Percentiles rank a stretch among this genome's conserved stretches.
Evolutionary conservation across 2,329 filamentous ascomycete species (phyloP).

Genomic region (Fusarium sororula): DNA sequence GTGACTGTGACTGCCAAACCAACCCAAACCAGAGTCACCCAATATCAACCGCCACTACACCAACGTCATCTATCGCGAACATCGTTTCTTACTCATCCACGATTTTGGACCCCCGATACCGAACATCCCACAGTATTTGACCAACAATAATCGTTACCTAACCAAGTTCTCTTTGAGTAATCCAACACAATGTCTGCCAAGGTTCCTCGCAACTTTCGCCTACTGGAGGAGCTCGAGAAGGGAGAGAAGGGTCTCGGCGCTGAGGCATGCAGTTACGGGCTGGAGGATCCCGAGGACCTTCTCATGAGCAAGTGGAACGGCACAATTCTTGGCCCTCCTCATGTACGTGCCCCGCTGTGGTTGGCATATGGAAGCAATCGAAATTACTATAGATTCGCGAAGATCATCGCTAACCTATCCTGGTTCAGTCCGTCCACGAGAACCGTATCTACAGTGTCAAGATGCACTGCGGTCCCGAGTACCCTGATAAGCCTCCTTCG

Average conservation of each 20-base stretch:
- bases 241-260: slow-evolving; percentile 97
- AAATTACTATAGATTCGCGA: neutral
- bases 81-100: neutral
- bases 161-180: neutral
- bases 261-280: slow-evolving; percentile 96
- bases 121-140: neutral
- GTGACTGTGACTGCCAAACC: slow-evolving; percentile 16
- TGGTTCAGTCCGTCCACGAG: slow-evolving; percentile 84
- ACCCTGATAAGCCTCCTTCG: slow-evolving; percentile 87
- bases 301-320: slow-evolving; percentile 99
- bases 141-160: neutral
- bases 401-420: slow-evolving; percentile 13
- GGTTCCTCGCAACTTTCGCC: slow-evolving; percentile 93
- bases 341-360: slow-evolving; percentile 67
- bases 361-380: neutral
- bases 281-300: slow-evolving; percentile 92
- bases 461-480: slow-evolving; percentile 91
- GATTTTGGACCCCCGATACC: neutral
- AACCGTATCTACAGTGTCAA: slow-evolving; percentile 99
- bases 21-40: slow-evolving; percentile 18
- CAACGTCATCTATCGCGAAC: slow-evolving; percentile 28
- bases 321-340: slow-evolving; percentile 94
- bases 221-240: slow-evolving; percentile 98
- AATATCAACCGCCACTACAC: slow-evolving; percentile 31
- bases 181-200: slow-evolving; percentile 55